Evolutionary conservation across 306 rosid genomes (phyloP), one percentile per base, ranked within the genome.

Genomic region (Mucuna pruriens): DNA sequence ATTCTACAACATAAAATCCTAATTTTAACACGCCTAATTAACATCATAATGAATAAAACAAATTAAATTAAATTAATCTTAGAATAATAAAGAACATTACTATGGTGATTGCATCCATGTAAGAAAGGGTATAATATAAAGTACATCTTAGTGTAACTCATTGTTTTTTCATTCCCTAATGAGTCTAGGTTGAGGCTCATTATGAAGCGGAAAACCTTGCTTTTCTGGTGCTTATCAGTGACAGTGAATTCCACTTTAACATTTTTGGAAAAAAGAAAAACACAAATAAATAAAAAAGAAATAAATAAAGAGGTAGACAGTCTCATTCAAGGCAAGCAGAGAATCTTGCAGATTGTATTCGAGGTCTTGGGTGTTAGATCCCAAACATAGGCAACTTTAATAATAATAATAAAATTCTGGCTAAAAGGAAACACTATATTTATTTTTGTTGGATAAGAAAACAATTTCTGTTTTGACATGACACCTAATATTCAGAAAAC

Each of bases 271-370:
- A 48, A 48, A 48, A n/a, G n/a, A 12, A 58, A 12, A 12, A 13
- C 29, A 61, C 0, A 10, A 58, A 20, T 2, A 19, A 19, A n/a
- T 5, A 54, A 19, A 9, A 26, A 60, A 61, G 4, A 29, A 62
- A 63, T 0, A 67, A 22, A 67, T 2, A 16, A 69, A 31, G 31
- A 11, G 40, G 20, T 61, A 61, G 12, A 34, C 15, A 11, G 42
- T 23, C 66, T 40, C 66, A 20, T 57, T 74, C 34, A 54, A 19
- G 78, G 61, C 7, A 45, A 19, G 54, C 66, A 54, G 8, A 74
- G 78, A 38, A 38, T 74, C 78, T 54, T 34, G 66, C 78, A 74
- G 66, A 74, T 38, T 55, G 38, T 55, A 54, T 38, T 22, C 3
- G 5, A 13, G 40, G 9, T 39, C 22, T 54, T 22, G 36, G 25